Evolutionary conservation across 2,329 filamentous ascomycete species (phyloP), one percentile per base, ranked within the genome.

Genomic region (Capronia coronata): DNA sequence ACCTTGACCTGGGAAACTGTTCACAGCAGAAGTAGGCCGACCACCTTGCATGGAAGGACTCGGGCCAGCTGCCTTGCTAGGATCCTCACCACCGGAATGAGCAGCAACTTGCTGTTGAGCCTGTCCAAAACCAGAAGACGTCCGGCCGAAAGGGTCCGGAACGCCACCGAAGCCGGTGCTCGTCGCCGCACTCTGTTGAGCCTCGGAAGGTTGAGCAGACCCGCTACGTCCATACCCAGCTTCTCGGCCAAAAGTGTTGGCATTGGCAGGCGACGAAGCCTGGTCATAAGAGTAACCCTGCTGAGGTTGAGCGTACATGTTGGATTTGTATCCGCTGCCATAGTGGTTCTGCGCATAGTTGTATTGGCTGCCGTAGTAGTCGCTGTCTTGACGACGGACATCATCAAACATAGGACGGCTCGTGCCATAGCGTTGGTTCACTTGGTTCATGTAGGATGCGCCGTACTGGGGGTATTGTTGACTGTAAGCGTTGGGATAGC

Each of bases 221-320:
- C 77, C 78, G 34, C 78, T 72, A 46, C 80, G 77, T 49, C 75
- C 76, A 59, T 83, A 83, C 32, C 79, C 76, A 25, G 76, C 74
- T 39, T 82, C 73, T 42, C 78, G 76, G 57, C 66, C 67, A 58
- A 71, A 73, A 46, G 59, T 64, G 41, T 72, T 74, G 18, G 74
- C 73, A 54, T 79, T 82, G 27, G 78, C 80, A 9, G 82, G 80
- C 18, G 81, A 82, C 13, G 80, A 78, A 1, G 78, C 76, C 63
- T 84, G 78, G 38, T 84, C 82, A 59, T 79, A 82, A 7, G 78
- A 77, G 63, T 83, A 84, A 48, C 69, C 74, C 58, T 81, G 78
- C 58, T 77, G 74, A 34, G 79, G 78, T 59, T 81, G 80, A 25
- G 74, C 78, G 61, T 84, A 83, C 76, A 82, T 80, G 58, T 73